Evolutionary conservation across 2,329 filamentous ascomycete species (phyloP), one percentile per base, ranked within the genome.

Genomic region (Scorias spongiosa): DNA sequence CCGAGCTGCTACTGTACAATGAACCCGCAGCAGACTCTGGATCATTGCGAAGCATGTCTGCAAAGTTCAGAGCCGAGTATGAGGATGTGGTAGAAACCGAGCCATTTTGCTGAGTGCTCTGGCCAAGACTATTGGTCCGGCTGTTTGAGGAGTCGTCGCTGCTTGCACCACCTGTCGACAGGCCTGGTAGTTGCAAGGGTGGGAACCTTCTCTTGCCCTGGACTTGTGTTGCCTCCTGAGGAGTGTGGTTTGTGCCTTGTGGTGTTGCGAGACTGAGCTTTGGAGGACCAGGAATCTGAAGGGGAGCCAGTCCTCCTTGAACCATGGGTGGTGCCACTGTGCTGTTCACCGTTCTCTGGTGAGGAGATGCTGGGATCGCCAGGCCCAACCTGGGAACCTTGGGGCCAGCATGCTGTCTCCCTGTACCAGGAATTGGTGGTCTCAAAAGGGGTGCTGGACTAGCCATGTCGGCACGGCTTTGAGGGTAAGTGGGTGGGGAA

Each of bases 1-100:
- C 57, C 18, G 56, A 57, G 45, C 53, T 56, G 17, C 50, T 51
- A 43, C 52, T 55, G 60, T 87, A 86, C 48, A 87, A 72, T 4
- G 84, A 89, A 39, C 83, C 84, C 43, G 89, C 89, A 1, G 88
- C 88, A 8, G 87, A 94, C 32, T 85, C 80, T 0, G 89, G 88
- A 57, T 95, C 88, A 71, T 43, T 78, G 38, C 38, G 71, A 17
- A 76, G 67, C 34, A 80, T 78, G 52, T 87, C 82, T 34, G 84
- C 82, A 61, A 94, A 89, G 3, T 84, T 89, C 29, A 91, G 67
- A 6, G 81, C 77, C 2, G 85, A 91, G 58, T 84, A 91, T 51
- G 86, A 84, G 9, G 86, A 91, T n/a, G 83, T 84, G 12, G 87
- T 87, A 15, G 84, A 89, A 5, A 81, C 84, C 29, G 87, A 85